Evolutionary conservation across 2,329 filamentous ascomycete genomes (phyloP).

Genomic region (Didymosphaeria variabile): DNA sequence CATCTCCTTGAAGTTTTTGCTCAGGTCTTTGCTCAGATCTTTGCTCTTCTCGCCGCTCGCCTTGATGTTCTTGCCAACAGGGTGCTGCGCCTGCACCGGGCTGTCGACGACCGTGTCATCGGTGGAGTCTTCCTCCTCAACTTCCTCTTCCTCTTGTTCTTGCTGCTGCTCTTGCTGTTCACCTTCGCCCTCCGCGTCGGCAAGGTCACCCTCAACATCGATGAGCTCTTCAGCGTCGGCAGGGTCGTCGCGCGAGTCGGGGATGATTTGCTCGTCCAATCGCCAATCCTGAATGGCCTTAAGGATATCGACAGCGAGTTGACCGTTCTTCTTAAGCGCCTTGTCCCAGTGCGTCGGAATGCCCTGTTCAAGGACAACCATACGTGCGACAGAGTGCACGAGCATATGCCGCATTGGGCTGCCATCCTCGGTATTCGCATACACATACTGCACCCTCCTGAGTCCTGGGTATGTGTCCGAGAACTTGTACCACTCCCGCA

Average conservation of each 20-base stretch:
- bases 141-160: slow-evolving; percentile 35
- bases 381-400: slow-evolving; percentile 59
- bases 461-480: slow-evolving; percentile 63
- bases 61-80: slow-evolving; percentile 7
- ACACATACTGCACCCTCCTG: slow-evolving; percentile 63
- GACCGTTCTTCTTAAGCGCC: slow-evolving; percentile 63
- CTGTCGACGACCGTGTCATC: slow-evolving; percentile 36
- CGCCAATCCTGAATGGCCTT: slow-evolving; percentile 63
- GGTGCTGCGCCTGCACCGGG: slow-evolving; percentile 24
- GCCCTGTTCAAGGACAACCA: slow-evolving; percentile 59
- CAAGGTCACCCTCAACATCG: slow-evolving; percentile 48
- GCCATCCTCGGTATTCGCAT: slow-evolving; percentile 59
- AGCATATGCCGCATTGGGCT: slow-evolving; percentile 60
- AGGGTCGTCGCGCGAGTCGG: slow-evolving; percentile 59
- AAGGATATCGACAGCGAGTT: slow-evolving; percentile 65
- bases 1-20: slow-evolving; percentile 37
- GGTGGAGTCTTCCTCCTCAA: slow-evolving; percentile 15
- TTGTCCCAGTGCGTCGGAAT: slow-evolving; percentile 65
- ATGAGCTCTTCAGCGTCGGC: slow-evolving; percentile 50
- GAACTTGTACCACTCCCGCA: slow-evolving; percentile 62
- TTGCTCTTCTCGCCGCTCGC: slow-evolving; percentile 26
- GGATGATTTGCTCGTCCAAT: slow-evolving; percentile 58
- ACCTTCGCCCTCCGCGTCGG: slow-evolving; percentile 43
- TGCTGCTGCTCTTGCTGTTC: slow-evolving; percentile 37
- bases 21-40: slow-evolving; percentile 29